Conservation (phyloP, 2,329 filamentous ascomycete species). For the Ceratocystis colombiana region DNA sequence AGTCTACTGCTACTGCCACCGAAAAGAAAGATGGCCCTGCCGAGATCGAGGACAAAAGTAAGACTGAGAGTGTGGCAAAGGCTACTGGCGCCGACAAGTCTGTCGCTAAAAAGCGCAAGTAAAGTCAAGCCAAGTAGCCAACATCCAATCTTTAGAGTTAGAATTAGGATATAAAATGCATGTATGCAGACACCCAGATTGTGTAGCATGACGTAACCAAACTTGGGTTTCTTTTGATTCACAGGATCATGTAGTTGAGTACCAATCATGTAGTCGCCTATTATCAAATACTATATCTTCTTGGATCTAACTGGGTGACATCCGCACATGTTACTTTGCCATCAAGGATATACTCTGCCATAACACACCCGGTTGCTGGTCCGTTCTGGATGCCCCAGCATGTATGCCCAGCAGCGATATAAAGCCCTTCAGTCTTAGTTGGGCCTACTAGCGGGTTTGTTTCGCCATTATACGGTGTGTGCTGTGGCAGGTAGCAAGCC, state of each 20-base stretch:
- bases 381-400: slow-evolving; percentile 99
- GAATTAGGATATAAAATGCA: background rate
- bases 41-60: slow-evolving; percentile 32
- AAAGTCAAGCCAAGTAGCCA: background rate
- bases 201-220: no score
- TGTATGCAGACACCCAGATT: background rate
- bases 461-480: slow-evolving; percentile 51
- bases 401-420: slow-evolving; percentile 81
- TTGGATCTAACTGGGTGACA: slow-evolving; percentile 56
- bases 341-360: slow-evolving; percentile 70
- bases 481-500: slow-evolving; percentile 86
- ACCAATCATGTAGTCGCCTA: background rate
- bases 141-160: background rate
- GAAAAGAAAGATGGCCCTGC: slow-evolving; percentile 35
- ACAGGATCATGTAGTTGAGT: background rate
- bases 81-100: slow-evolving; percentile 43
- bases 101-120: slow-evolving; percentile 38
- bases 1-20: slow-evolving; percentile 31
- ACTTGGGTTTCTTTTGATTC: background rate
- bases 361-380: slow-evolving; percentile 71
- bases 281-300: slow-evolving; percentile 37
- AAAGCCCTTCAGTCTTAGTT: slow-evolving; percentile 62
- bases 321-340: slow-evolving; percentile 58
- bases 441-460: slow-evolving; percentile 65
- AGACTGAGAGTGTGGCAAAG: slow-evolving; percentile 35